phyloP scores from a whole-genome alignment of 768 basidiomycete species.

The Guyanaporus albipodus region DNA sequence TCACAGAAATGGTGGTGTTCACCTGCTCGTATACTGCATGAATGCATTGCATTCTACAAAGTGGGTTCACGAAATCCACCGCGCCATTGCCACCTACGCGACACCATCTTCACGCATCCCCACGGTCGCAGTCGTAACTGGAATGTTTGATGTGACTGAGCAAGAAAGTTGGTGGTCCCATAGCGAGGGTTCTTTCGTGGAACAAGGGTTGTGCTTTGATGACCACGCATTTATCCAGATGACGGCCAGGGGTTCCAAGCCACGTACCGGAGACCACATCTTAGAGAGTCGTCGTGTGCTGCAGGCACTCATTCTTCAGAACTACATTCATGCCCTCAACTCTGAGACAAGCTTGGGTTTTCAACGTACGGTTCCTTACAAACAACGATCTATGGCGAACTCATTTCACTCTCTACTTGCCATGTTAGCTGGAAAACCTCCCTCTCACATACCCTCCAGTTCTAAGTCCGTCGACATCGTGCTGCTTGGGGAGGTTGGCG shows the following conservation, averaged over 20 bases:
- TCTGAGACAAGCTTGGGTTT: neutral
- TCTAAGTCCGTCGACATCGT: slow-evolving; percentile 28
- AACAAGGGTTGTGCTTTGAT: slow-evolving; percentile 13
- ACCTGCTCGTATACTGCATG: slow-evolving; percentile 23
- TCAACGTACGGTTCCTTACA: slow-evolving; percentile 5
- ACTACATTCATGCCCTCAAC: neutral
- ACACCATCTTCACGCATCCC: slow-evolving; percentile 1
- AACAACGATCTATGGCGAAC: slow-evolving; percentile 6
- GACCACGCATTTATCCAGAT: slow-evolving; percentile 15
- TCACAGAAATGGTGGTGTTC: slow-evolving; percentile 14
- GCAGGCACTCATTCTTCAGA: slow-evolving; percentile 12
- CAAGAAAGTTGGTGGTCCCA: slow-evolving; percentile 22
- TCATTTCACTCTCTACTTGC: slow-evolving; percentile 14
- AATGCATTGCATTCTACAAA: slow-evolving; percentile 5
- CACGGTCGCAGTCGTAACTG: slow-evolving; percentile 18
- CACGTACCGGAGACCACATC: slow-evolving; percentile 2
- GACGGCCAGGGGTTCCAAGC: neutral
- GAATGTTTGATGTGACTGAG: slow-evolving; percentile 2
- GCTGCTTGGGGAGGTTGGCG: slow-evolving; percentile 33
- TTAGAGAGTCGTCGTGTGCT: slow-evolving; percentile 13
- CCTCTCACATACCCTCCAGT: neutral
- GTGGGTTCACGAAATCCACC: slow-evolving; percentile 14
- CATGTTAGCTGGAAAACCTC: slow-evolving; percentile 1
- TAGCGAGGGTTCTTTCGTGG: slow-evolving; percentile 1
- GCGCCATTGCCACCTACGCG: slow-evolving; percentile 3